These are phyloP conservation scores for Pochonia chlamydosporia DNA, from an alignment of 2,329 filamentous ascomycete genomes.

Conservation along the genomic window DNA sequence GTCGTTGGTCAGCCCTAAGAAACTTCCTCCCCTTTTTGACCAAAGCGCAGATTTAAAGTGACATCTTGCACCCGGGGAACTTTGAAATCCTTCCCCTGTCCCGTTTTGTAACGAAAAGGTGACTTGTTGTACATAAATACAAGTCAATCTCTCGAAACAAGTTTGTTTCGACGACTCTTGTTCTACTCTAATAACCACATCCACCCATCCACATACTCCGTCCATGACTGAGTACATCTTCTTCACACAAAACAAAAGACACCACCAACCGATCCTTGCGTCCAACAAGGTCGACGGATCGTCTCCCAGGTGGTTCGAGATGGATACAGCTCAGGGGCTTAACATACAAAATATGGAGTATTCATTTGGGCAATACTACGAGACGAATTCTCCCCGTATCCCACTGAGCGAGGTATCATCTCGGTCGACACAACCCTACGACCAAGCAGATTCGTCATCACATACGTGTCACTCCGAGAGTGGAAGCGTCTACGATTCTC, in stretches of 20 bases:
- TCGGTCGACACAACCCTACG: neutral
- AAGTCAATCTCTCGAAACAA: neutral
- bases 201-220: neutral
- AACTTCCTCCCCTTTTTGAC: neutral
- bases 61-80: neutral
- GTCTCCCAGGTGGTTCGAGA: neutral
- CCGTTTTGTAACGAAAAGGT: neutral
- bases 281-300: neutral
- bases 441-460: conserved; percentile 3
- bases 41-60: neutral
- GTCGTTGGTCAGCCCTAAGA: neutral
- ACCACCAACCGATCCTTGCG: neutral
- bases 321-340: neutral
- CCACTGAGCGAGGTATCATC: conserved; percentile 4
- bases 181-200: neutral
- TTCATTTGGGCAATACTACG: neutral
- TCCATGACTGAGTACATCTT: neutral
- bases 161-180: neutral
- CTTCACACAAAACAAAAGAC: neutral
- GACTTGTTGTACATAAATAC: neutral
- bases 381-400: neutral
- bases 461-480: conserved; percentile 5
- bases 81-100: neutral
- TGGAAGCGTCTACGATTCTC: neutral
- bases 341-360: neutral